Evolutionary conservation across 768 basidiomycete species (phyloP).

Genomic region (Asterophora lycoperdoides): DNA sequence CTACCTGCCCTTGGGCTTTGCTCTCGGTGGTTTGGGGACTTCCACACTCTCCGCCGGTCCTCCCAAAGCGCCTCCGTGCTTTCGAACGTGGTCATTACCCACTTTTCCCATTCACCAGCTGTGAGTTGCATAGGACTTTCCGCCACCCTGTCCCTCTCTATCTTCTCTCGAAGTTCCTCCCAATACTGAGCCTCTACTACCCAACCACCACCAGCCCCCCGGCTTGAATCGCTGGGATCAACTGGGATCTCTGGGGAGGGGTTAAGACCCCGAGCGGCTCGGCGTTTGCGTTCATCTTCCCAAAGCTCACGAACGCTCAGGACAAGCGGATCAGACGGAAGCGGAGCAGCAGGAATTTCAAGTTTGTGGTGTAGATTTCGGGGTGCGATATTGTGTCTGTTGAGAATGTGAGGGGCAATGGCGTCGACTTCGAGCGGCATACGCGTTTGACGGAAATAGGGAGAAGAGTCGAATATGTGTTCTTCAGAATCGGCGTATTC

Average conservation of each 20-base stretch:
- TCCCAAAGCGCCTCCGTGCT: conserved; percentile 89
- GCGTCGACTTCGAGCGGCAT: conserved; percentile 80
- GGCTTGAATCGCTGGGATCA: conserved; percentile 60
- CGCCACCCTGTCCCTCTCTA: conserved; percentile 41
- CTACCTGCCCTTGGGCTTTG: not conserved
- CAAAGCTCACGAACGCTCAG: conserved; percentile 89
- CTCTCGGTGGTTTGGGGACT: conserved; percentile 28
- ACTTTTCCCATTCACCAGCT: conserved; percentile 55
- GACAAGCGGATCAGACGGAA: conserved; percentile 70
- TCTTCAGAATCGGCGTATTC: conserved; percentile 26
- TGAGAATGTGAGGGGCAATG: conserved; percentile 78
- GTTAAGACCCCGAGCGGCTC: conserved; percentile 59
- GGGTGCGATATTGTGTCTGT: conserved; percentile 60
- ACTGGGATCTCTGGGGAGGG: conserved; percentile 72
- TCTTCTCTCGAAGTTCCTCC: conserved; percentile 62
- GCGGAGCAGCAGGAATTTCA: conserved; percentile 53
- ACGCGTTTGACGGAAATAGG: conserved; percentile 63
- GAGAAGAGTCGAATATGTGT: conserved; percentile 42
- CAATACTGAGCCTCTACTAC: conserved; percentile 70
- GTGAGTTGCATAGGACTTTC: conserved; percentile 9
- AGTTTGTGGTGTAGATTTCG: conserved; percentile 66
- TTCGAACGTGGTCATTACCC: conserved; percentile 86
- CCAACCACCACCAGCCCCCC: conserved; percentile 61
- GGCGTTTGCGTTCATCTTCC: conserved; percentile 88
- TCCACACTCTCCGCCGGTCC: conserved; percentile 53